A percentile compares a stretch with the other conserved stretches of the same genome.
Evolutionary conservation across 768 basidiomycete genomes (phyloP).

Genomic region (Candolleomyces aberdarensis): DNA sequence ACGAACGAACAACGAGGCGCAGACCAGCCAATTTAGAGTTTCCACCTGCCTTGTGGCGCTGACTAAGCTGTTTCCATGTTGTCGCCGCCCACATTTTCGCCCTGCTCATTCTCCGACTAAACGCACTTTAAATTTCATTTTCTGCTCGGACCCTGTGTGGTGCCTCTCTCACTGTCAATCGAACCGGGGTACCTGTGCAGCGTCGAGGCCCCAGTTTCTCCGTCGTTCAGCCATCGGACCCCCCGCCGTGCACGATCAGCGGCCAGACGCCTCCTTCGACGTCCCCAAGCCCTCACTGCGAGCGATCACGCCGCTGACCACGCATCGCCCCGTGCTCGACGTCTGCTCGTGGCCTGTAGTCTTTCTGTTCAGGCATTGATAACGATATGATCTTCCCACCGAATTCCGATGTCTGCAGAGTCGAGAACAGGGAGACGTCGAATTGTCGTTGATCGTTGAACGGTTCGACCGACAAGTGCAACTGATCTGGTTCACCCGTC

Average conservation of each 20-base stretch:
- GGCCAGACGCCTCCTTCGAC: neutral
- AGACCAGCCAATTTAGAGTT: slow-evolving; percentile 11
- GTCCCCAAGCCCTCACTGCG: neutral
- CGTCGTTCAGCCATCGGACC: neutral
- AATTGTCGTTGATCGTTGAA: too few species aligned
- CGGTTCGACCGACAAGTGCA: too few species aligned
- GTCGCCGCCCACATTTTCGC: slow-evolving; percentile 9
- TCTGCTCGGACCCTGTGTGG: neutral
- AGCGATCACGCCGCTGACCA: neutral
- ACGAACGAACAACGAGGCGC: slow-evolving; percentile 1
- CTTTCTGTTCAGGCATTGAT: too few species aligned
- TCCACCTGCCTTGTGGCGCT: neutral
- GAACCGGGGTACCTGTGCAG: neutral
- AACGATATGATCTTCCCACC: too few species aligned
- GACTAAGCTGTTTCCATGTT: slow-evolving; percentile 15
- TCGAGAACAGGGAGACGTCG: too few species aligned
- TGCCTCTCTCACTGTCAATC: neutral
- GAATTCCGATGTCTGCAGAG: too few species aligned
- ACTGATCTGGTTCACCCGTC: too few species aligned
- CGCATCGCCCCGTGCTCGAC: neutral
- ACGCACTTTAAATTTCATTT: neutral
- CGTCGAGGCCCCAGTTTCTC: neutral
- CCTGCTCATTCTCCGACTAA: neutral
- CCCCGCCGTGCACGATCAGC: neutral
- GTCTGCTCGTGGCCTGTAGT: neutral